Evolutionary conservation across 2,329 filamentous ascomycete genomes (phyloP).

Genomic region (Penicillium sp.): DNA sequence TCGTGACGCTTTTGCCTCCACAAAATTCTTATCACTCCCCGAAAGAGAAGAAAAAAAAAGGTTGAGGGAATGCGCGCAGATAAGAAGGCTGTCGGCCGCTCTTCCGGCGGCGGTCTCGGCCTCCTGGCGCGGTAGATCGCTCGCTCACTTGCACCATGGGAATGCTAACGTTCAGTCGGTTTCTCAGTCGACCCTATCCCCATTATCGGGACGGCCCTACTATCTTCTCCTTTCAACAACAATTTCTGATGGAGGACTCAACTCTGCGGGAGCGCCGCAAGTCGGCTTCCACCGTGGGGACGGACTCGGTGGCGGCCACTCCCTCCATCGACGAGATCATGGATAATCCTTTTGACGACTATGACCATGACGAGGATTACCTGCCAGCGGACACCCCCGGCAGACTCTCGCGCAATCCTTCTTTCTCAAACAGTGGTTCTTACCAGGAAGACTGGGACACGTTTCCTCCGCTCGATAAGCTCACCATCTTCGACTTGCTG

Average conservation of each 20-base stretch:
- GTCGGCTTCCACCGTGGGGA: slow-evolving; percentile 18
- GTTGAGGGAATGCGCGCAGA: neutral
- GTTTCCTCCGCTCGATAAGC: slow-evolving; percentile 79
- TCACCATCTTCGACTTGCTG: slow-evolving; percentile 87
- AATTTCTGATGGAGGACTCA: slow-evolving; percentile 30
- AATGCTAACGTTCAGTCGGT: slow-evolving; percentile 35
- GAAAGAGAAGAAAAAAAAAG: neutral
- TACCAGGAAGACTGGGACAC: slow-evolving; percentile 84
- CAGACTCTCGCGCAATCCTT: slow-evolving; percentile 65
- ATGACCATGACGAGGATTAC: slow-evolving; percentile 24
- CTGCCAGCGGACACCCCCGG: slow-evolving; percentile 27
- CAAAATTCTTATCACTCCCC: too few species aligned
- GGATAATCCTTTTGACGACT: slow-evolving; percentile 24
- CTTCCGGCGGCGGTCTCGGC: neutral
- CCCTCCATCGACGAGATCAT: slow-evolving; percentile 23
- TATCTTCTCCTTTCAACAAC: slow-evolving; percentile 34
- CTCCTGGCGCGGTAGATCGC: neutral
- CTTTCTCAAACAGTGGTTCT: slow-evolving; percentile 77
- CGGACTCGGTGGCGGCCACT: slow-evolving; percentile 22
- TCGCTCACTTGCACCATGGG: slow-evolving; percentile 21
- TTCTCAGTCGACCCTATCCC: slow-evolving; percentile 33
- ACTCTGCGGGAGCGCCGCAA: slow-evolving; percentile 17
- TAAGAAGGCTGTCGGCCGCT: neutral
- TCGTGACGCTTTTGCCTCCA: neutral
- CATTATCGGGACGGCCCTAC: slow-evolving; percentile 31